Conservation (phyloP, 2,329 filamentous ascomycete genomes). For the Fusarium cicatricum region DNA sequence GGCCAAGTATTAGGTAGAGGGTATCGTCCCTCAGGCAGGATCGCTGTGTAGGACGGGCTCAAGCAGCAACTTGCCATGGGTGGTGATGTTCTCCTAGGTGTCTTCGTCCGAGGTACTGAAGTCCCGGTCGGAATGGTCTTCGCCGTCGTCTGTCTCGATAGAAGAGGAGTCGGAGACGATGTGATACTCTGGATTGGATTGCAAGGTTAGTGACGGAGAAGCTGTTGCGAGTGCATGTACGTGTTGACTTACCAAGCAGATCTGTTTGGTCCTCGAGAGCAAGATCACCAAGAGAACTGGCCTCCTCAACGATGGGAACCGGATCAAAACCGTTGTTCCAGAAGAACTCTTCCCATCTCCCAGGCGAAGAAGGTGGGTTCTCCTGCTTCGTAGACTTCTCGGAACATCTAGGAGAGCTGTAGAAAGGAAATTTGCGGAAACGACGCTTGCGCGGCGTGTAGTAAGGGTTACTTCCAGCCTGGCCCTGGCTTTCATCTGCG, state of each 20-base stretch:
- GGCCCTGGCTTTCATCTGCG: constrained; percentile 10
- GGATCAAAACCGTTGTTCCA: constrained; percentile 36
- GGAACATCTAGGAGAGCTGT: constrained; percentile 12
- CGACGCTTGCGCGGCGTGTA: constrained; percentile 42
- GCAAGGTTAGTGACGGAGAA: constrained; percentile 9
- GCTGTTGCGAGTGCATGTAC: not conserved
- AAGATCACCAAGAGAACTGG: constrained; percentile 34
- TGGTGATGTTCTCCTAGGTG: constrained; percentile 5
- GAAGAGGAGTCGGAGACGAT: constrained; percentile 27
- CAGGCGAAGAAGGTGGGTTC: constrained; percentile 2
- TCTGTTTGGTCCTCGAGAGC: constrained; percentile 37
- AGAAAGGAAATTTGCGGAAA: constrained; percentile 19
- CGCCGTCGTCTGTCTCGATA: not conserved
- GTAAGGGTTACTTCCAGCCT: constrained; percentile 46
- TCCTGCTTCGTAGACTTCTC: constrained; percentile 13
- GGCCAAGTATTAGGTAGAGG: not conserved
- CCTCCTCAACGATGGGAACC: constrained; percentile 48
- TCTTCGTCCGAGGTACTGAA: constrained; percentile 22
- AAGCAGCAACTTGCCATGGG: not conserved
- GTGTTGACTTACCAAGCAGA: constrained; percentile 43
- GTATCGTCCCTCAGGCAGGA: not conserved
- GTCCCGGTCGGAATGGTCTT: constrained; percentile 13
- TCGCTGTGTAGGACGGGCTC: not conserved
- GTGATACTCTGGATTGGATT: constrained; percentile 31
- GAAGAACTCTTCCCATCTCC: constrained; percentile 10